Evolutionary conservation across 805 yeast genomes (phyloP), one percentile per base, ranked within the genome.

Genomic region (Lipomyces anomalus): DNA sequence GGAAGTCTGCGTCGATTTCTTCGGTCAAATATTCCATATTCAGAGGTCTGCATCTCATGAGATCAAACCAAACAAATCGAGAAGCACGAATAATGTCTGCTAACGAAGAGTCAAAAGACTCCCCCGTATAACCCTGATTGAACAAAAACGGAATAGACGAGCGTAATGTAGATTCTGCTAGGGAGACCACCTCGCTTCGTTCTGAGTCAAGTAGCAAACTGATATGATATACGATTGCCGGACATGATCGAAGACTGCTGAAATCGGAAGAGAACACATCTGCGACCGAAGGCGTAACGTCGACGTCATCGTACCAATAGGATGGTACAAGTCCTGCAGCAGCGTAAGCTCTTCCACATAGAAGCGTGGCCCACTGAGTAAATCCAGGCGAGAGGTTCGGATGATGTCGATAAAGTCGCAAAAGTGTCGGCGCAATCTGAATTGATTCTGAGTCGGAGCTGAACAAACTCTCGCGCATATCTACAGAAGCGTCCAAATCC

Each of bases 271-370:
- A 9, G 11, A 26, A 26, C 11, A 9, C 30, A 13, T 26, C 30
- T 13, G 30, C 11, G 30, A 9, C 30, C 11, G 9, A 9, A 9
- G 30, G 9, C 11, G 30, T 13, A 13, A 20, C 26, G n/a, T 24
- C 37, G 11, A 43, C 18, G 5, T 20, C 22, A 38, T 50, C 46
- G 5, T 34, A 16, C 39, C 45, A 41, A 20, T 13, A 22, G 2
- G 16, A 11, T 2, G 41, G 40, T 7, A 49, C 17, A 4, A 17
- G 13, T 6, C 55, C 55, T 7, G 22, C 26, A 6, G 43, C 24
- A 7, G 48, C 44, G 24, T 50, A 50, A 5, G 48, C 55, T 2
- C 40, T 43, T 3, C 48, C 55, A 35, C 48, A 44, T 2, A 48
- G 36, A 11, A 32, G 37, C 2, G 49, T 29, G 6, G 40, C 40